These are phyloP conservation scores for Alternaria solani DNA, from an alignment of 2,329 filamentous ascomycete genomes.

Conservation along the genomic window DNA sequence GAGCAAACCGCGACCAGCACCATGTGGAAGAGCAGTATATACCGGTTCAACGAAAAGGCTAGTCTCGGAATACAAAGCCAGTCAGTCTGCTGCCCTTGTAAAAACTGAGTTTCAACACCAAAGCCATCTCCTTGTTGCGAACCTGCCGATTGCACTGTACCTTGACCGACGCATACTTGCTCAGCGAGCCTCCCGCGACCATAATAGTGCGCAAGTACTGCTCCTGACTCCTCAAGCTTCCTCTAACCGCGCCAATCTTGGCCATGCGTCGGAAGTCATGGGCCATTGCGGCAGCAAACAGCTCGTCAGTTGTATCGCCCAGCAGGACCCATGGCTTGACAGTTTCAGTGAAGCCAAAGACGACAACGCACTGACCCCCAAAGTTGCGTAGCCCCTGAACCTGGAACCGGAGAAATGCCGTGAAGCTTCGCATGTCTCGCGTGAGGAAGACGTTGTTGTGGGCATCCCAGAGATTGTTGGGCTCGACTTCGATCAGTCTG, in stretches of 20 bases:
- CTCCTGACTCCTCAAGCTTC: neutral
- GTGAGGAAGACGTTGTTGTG: neutral
- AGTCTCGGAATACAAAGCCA: no score
- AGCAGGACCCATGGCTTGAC: neutral
- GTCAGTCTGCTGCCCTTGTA: neutral
- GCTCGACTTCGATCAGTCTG: neutral
- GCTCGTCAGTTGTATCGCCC: neutral
- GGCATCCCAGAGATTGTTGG: neutral
- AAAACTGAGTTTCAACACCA: neutral
- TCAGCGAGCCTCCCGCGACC: neutral
- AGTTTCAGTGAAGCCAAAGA: neutral
- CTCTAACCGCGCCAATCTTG: neutral
- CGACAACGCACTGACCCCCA: neutral
- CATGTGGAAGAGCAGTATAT: rapidly evolving
- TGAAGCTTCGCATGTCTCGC: neutral
- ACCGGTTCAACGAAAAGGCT: no score
- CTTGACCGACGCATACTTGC: neutral
- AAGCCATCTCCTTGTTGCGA: neutral
- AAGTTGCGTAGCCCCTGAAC: rapidly evolving
- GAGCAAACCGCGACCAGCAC: no score
- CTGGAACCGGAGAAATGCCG: neutral
- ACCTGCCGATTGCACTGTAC: neutral
- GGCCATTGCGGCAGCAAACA: neutral
- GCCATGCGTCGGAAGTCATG: neutral
- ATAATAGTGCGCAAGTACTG: neutral